Evolutionary conservation across 108 stramenopile species (phyloP), one percentile per base, ranked within the genome.

Genomic region (Aurantiochytrium sp.): DNA sequence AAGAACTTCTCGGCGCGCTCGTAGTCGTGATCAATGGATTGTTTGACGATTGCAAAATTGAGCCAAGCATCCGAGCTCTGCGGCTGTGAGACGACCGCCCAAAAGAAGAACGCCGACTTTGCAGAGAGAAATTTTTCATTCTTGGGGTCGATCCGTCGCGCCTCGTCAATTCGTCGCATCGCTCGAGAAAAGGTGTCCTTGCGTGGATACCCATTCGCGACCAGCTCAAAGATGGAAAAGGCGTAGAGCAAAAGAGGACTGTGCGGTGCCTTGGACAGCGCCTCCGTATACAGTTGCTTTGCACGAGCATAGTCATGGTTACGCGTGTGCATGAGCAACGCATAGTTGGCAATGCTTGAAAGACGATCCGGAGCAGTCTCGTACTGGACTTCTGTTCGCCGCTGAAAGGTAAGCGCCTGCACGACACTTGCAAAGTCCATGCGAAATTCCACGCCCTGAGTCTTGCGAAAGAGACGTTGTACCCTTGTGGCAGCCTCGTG

Each of bases 1-100:
- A 92, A 94, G 60, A 93, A 91, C 88, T 91, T 93, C 91, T 94
- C 94, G 0, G 94, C 93, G 44, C 72, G 88, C 72, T 93, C 92
- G 60, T 91, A 93, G 58, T 93, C 69, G 44, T 69, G 69, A 87
- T 90, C 73, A 59, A 94, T 89, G 87, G 91, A 93, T 88, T 94
- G 94, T 53, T 94, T 92, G 53, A 94, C 49, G n/a, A 94, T 59
- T 19, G 94, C 93, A 73, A 90, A 94, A 58, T 94, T 94, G 58
- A 94, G 72, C 23, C 93, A 73, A 4, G 92, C 88, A 71, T 90
- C 58, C 4, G 94, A 83, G 88, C 92, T 92, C 76, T 92, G 91
- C 29, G 92, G 87, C 91, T 93, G 88, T 19, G 89, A 90, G 47
- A 93, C 89, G 3, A 93, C 90, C 29, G 92, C 90, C 93, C 93